These are phyloP conservation scores for Monosporascus sp. DNA, from an alignment of 2,329 filamentous ascomycete genomes.

Conservation along the genomic window DNA sequence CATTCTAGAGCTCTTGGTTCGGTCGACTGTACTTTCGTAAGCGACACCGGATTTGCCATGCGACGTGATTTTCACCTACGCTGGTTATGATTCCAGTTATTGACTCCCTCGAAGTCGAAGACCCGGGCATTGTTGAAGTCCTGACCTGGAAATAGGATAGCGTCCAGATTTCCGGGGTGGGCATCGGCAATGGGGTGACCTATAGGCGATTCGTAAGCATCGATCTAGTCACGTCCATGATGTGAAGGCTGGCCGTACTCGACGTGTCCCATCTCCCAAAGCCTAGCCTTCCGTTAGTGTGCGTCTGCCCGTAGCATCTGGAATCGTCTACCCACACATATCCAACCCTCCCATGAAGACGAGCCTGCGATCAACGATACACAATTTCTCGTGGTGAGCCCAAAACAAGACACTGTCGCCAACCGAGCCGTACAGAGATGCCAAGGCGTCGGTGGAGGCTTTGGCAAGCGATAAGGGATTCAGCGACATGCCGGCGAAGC, in stretches of 20 bases:
- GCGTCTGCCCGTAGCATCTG: too few species aligned
- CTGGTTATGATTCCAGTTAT: conserved; percentile 80
- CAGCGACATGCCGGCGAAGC: conserved; percentile 39
- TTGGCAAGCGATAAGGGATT: conserved; percentile 51
- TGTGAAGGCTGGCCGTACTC: conserved; percentile 35
- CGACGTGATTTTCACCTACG: conserved; percentile 30
- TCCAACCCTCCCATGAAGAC: conserved; percentile 92
- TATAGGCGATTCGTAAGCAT: conserved; percentile 19
- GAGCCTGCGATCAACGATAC: conserved; percentile 69
- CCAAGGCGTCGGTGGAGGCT: conserved; percentile 66
- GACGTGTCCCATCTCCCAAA: conserved; percentile 88
- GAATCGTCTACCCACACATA: conserved; percentile 49
- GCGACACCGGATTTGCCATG: neutral
- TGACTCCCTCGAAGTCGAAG: conserved; percentile 73
- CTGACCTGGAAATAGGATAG: conserved; percentile 80
- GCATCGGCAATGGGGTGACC: conserved; percentile 76
- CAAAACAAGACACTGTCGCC: conserved; percentile 83
- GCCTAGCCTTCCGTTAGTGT: conserved; percentile 34
- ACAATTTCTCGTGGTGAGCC: conserved; percentile 92
- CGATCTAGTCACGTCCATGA: neutral
- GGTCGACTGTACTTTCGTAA: conserved; percentile 53
- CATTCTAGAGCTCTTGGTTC: conserved; percentile 77
- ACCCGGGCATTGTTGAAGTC: conserved; percentile 89
- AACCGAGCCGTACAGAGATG: conserved; percentile 74
- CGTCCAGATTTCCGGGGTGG: conserved; percentile 70